These are phyloP conservation scores for Lasiodiplodia hormozganensis DNA, from an alignment of 2,329 filamentous ascomycete genomes.

Conservation along the genomic window DNA sequence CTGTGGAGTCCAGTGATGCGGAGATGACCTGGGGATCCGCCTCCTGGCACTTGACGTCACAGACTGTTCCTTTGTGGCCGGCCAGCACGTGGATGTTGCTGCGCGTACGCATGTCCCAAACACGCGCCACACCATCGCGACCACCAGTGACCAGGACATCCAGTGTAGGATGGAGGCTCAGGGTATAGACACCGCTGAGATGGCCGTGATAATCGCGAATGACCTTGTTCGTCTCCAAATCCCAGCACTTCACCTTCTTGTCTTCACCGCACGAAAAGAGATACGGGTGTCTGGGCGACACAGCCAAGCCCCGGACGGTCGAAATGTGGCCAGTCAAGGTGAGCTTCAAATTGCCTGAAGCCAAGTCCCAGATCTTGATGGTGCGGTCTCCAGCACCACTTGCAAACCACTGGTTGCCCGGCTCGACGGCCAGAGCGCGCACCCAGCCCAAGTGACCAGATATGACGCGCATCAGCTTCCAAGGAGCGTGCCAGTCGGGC, in stretches of 20 bases:
- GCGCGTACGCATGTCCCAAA: conserved; percentile 98
- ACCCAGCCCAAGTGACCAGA: conserved; percentile 98
- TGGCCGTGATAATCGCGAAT: conserved; percentile 98
- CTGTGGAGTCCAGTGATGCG: conserved; percentile 88
- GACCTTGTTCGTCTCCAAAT: conserved; percentile 99
- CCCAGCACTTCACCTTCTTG: conserved; percentile 99
- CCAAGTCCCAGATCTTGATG: conserved; percentile 98
- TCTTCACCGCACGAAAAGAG: conserved; percentile 98
- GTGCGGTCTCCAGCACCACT: conserved; percentile 94
- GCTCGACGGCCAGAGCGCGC: conserved; percentile 85
- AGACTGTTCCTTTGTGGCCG: conserved; percentile 89
- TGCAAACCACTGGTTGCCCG: conserved; percentile 97
- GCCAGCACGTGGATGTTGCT: conserved; percentile 93
- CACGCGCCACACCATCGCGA: conserved; percentile 89
- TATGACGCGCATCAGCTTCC: conserved; percentile 98
- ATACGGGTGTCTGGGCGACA: conserved; percentile 93
- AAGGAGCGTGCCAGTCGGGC: conserved; percentile 96
- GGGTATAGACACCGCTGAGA: conserved; percentile 91
- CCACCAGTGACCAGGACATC: conserved; percentile 95
- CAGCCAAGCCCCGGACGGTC: conserved; percentile 87
- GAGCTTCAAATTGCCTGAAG: conserved; percentile 80
- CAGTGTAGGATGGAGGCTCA: conserved; percentile 90
- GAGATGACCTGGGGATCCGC: conserved; percentile 96
- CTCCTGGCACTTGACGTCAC: conserved; percentile 90
- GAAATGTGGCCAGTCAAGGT: conserved; percentile 95